Conservation (phyloP, 2,329 filamentous ascomycete species). For the Epichloe sp. region DNA sequence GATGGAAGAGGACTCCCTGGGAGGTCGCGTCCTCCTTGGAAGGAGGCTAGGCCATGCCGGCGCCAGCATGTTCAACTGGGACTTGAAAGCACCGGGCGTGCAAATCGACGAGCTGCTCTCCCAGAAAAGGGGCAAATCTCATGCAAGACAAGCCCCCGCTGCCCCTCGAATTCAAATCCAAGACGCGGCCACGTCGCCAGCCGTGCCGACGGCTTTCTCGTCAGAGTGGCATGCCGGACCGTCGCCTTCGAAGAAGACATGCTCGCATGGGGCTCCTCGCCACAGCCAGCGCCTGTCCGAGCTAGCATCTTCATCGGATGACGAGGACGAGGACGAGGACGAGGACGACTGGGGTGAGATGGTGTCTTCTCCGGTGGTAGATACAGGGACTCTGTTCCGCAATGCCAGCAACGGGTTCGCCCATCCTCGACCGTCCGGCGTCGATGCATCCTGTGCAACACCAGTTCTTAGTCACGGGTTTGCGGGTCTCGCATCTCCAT, state of each 20-base stretch:
- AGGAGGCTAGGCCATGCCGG: constrained; percentile 26
- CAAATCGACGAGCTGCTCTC: constrained; percentile 28
- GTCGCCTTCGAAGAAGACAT: neutral
- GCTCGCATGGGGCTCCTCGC: neutral
- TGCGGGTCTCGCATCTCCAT: neutral
- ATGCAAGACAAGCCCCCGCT: constrained; percentile 11
- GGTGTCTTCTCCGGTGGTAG: constrained; percentile 26
- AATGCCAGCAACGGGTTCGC: neutral
- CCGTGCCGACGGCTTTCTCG: neutral
- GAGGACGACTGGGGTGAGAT: constrained; percentile 51
- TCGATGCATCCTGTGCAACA: too few relatives aligned
- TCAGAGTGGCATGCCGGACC: neutral
- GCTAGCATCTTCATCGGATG: neutral
- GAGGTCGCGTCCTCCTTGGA: constrained; percentile 31
- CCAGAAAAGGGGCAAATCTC: constrained; percentile 11
- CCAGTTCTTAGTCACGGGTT: too few relatives aligned
- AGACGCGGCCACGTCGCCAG: constrained; percentile 5
- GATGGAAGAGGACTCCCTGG: constrained; percentile 52
- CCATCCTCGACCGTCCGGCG: too few relatives aligned
- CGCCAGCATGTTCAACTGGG: constrained; percentile 47
- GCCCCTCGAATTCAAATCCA: neutral
- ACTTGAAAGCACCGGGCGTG: constrained; percentile 36
- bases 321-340: constrained; percentile 16
- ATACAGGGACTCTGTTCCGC: neutral
- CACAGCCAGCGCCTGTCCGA: neutral